These are phyloP conservation scores for Musa schizocarpa DNA, from an alignment of 176 grass and related monocot genomes.

Conservation along the genomic window DNA sequence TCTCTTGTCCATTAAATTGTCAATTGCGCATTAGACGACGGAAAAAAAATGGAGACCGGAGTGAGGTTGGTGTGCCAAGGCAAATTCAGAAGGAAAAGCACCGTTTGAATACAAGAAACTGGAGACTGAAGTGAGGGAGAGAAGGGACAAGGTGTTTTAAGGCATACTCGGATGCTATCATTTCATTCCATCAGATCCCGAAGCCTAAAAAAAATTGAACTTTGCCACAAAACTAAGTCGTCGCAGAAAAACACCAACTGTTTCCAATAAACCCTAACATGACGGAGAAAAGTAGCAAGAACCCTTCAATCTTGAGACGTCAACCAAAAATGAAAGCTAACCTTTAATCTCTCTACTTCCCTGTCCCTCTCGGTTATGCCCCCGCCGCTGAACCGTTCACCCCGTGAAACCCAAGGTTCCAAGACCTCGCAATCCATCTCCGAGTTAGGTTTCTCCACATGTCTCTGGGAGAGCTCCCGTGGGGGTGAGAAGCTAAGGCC, in stretches of 20 bases:
- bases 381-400: constrained; percentile 6
- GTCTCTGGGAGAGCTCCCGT: constrained; percentile 29
- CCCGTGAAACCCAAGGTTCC: constrained; percentile 11
- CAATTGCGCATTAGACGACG: no score
- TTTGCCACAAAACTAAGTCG: no score
- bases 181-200: background rate
- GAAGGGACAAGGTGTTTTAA: background rate
- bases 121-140: background rate
- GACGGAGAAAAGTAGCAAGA: background rate
- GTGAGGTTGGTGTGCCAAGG: no score
- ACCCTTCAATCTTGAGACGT: background rate
- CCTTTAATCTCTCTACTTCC: constrained; percentile 63
- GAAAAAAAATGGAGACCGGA: no score
- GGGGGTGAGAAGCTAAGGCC: constrained; percentile 38
- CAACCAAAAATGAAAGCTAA: constrained; percentile 16
- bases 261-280: background rate
- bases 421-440: background rate
- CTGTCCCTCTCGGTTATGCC: constrained; percentile 22
- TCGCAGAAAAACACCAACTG: no score
- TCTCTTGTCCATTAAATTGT: no score
- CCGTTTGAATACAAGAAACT: background rate
- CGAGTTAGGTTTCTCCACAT: background rate
- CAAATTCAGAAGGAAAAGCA: no score
- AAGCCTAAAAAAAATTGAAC: background rate
- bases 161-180: background rate